Base-by-base conservation (phyloP, 768 basidiomycete genomes). In the Tephrocybe sp. region DNA sequence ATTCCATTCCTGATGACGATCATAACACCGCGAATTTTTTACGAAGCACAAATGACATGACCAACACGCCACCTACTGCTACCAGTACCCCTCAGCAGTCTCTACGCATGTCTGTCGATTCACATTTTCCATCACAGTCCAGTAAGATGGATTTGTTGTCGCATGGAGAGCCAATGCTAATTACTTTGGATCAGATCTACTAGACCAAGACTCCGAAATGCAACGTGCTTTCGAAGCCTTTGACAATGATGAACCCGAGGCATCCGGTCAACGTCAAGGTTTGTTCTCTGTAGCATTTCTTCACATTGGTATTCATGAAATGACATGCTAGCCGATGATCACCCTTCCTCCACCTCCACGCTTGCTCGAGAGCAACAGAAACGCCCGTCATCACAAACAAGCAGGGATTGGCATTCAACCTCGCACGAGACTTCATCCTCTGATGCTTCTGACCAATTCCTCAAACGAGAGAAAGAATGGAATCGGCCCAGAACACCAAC, bases 181-280 rank as follows among this genome's bases (percentile, higher is more conserved):
- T 34, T n/a, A 48, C 59, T 50, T 50, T 30, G n/a, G 15, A 4
- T 11, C 9, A 88, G 86, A 88, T 68, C 70, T 88, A 14, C 65
- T 88, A 50, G 85, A 87, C 18, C 76, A 80, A 49, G 83, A 89
- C 58, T 84, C 85, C 2, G 85, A 85, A 58, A 88, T 89, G 87
- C 83, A 82, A 48, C 75, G 78, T 46, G 80, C 74, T 9, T 79
- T 89, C 60, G 73, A 78, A 24, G 79, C 73, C 18, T 60, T 82
- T 51, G 78, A 81, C 47, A 81, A 75, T 58, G 81, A 72, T 55
- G 82, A 80, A 32, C 74, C 65, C 32, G 73, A 73, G 18, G 52
- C 52, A 33, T 55, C 44, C 40, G 57, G 41, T 48, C 60, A 56
- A 21, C 63, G 45, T 38, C 55, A 57, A 21, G 47, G 59, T 65